phyloP scores from a whole-genome alignment of 768 basidiomycete genomes.

The Amanita polypyramis region DNA sequence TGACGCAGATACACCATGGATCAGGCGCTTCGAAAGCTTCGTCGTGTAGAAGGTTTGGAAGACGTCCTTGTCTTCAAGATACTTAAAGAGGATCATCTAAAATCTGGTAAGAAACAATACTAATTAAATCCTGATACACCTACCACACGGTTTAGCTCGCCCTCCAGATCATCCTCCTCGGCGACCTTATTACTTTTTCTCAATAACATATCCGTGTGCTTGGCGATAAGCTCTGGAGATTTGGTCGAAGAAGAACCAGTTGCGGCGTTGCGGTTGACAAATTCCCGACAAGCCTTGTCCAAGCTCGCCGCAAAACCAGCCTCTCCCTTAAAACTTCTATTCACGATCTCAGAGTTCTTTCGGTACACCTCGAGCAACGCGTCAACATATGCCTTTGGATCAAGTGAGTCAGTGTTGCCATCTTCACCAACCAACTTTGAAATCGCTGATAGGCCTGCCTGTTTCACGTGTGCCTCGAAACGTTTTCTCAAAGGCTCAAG shows the following conservation, averaged over 20 bases:
- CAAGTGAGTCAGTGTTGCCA: constrained; percentile 61
- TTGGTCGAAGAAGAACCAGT: constrained; percentile 83
- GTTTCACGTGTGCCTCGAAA: constrained; percentile 95
- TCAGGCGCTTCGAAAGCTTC: constrained; percentile 90
- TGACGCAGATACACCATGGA: constrained; percentile 86
- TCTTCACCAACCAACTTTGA: constrained; percentile 64
- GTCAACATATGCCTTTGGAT: constrained; percentile 95
- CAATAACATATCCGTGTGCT: constrained; percentile 85
- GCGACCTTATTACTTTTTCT: constrained; percentile 97
- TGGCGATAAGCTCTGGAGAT: constrained; percentile 91
- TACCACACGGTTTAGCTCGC: constrained; percentile 87
- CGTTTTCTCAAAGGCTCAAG: constrained; percentile 87
- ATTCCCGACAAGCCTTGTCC: constrained; percentile 95
- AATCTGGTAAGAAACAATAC: constrained; percentile 17
- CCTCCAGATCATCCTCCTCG: constrained; percentile 89
- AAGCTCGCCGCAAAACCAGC: constrained; percentile 92
- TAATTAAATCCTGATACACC: constrained; percentile 23
- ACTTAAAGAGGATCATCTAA: constrained; percentile 98
- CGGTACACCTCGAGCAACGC: constrained; percentile 86
- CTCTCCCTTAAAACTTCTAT: constrained; percentile 88
- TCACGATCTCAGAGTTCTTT: constrained; percentile 90
- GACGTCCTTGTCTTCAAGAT: constrained; percentile 98
- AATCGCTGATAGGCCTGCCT: constrained; percentile 76
- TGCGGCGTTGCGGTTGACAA: constrained; percentile 90
- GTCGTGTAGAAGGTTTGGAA: constrained; percentile 99